A percentile compares a stretch with the other conserved stretches of the same genome.
Conservation (phyloP, 352 stramenopile species). For the Phytophthora sp. region DNA sequence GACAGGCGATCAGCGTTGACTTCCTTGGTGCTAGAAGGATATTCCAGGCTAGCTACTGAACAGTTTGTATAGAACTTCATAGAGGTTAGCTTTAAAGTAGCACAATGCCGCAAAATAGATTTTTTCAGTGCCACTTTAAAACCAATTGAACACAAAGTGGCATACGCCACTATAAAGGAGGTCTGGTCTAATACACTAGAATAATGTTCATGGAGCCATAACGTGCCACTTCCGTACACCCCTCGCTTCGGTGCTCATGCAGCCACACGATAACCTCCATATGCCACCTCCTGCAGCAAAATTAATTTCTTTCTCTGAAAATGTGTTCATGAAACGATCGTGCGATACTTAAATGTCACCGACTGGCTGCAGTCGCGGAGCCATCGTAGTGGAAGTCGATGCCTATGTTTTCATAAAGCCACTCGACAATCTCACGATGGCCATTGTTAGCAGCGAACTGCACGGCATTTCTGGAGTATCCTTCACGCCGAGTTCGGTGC, state of each 20-base stretch:
- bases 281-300: not conserved
- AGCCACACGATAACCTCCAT: not conserved
- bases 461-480: not conserved
- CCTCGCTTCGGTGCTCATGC: not conserved
- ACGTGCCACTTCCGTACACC: not conserved
- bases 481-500: not conserved
- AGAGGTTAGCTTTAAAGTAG: too few relatives aligned
- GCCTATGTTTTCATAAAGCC: not conserved
- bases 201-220: not conserved
- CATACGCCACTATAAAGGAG: too few relatives aligned
- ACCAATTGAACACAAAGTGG: too few relatives aligned
- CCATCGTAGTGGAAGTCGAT: not conserved
- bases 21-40: too few relatives aligned
- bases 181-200: not conserved
- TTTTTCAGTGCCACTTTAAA: too few relatives aligned
- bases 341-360: not conserved
- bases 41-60: too few relatives aligned
- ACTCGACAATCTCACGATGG: not conserved
- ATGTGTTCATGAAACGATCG: not conserved
- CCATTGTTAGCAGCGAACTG: not conserved
- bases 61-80: too few relatives aligned
- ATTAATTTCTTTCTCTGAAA: not conserved
- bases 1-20: too few relatives aligned
- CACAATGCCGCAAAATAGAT: too few relatives aligned
- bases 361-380: not conserved